These are phyloP conservation scores for Kondoa malvinella DNA, from an alignment of 768 basidiomycete genomes.

Conservation along the genomic window DNA sequence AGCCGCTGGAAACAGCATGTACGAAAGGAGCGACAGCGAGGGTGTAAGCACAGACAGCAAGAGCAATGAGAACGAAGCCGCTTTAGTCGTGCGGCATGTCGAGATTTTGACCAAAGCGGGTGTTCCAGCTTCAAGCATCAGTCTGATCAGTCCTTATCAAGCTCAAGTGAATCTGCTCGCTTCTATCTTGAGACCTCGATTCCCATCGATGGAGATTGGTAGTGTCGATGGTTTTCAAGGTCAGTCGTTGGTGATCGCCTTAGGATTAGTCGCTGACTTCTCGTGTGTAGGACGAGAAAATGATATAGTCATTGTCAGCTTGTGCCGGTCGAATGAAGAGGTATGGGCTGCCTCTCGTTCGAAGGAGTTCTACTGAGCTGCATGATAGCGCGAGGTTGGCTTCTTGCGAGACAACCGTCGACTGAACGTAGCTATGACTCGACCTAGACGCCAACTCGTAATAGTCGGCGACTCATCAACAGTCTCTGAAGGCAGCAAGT, in stretches of 20 bases:
- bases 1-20: slow-evolving; percentile 33
- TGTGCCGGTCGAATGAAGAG: slow-evolving; percentile 79
- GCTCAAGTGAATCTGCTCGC: slow-evolving; percentile 78
- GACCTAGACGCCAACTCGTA: slow-evolving; percentile 21
- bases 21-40: slow-evolving; percentile 50
- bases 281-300: slow-evolving; percentile 91
- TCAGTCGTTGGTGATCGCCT: too few species aligned
- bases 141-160: slow-evolving; percentile 86
- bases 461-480: slow-evolving; percentile 88
- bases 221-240: slow-evolving; percentile 96
- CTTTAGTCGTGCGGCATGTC: slow-evolving; percentile 66
- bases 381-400: slow-evolving; percentile 12
- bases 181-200: slow-evolving; percentile 49
- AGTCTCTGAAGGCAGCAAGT: slow-evolving; percentile 62
- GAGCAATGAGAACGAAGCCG: slow-evolving; percentile 87
- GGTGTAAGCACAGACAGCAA: slow-evolving; percentile 45
- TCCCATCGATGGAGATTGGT: slow-evolving; percentile 60
- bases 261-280: too few species aligned
- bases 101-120: slow-evolving; percentile 53
- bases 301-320: slow-evolving; percentile 76
- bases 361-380: neutral
- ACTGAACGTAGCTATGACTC: slow-evolving; percentile 45
- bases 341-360: slow-evolving; percentile 31
- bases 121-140: slow-evolving; percentile 54
- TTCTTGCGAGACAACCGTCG: slow-evolving; percentile 84